A percentile compares a stretch with the other conserved stretches of the same genome.
phyloP scores from a whole-genome alignment of 441 rosid species.

The Aquilaria agallochum region DNA sequence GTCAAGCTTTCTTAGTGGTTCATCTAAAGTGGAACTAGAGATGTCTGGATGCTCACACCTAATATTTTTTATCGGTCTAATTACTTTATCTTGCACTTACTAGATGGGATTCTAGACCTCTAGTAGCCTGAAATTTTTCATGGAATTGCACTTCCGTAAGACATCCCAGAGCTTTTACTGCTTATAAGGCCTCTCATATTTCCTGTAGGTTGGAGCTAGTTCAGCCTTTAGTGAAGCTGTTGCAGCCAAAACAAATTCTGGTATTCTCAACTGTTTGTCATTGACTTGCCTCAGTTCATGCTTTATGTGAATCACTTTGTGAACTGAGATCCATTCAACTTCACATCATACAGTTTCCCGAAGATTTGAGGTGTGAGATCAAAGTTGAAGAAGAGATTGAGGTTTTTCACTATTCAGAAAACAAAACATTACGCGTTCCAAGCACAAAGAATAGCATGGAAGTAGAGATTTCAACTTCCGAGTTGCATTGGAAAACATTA shows the following conservation, averaged over 20 bases:
- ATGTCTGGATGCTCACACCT: no score
- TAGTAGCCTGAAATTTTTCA: no score
- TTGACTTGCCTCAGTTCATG: background rate
- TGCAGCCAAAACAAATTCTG: constrained; percentile 67
- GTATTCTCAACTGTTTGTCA: constrained; percentile 30
- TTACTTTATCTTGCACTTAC: no score
- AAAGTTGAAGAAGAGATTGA: constrained; percentile 20
- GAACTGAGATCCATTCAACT: constrained; percentile 9
- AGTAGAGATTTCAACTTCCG: constrained; percentile 47
- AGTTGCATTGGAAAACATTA: constrained; percentile 41
- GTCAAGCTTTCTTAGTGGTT: no score
- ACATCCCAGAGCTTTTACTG: no score
- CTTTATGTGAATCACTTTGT: constrained; percentile 1
- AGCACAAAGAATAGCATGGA: constrained; percentile 27
- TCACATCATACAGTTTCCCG: constrained; percentile 45
- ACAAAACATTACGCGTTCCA: constrained; percentile 41
- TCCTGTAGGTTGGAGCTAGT: constrained; percentile 44
- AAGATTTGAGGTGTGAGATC: constrained; percentile 37
- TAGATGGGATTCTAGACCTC: no score
- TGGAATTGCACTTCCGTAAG: no score
- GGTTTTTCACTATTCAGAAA: constrained; percentile 41
- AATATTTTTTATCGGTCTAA: no score
- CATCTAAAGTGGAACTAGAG: no score
- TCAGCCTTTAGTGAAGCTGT: constrained; percentile 36
- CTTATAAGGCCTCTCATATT: background rate